A percentile compares a stretch with the other conserved stretches of the same genome.
These are phyloP conservation scores for Erysimum cheiri DNA, from an alignment of 441 rosid species.

Conservation along the genomic window DNA sequence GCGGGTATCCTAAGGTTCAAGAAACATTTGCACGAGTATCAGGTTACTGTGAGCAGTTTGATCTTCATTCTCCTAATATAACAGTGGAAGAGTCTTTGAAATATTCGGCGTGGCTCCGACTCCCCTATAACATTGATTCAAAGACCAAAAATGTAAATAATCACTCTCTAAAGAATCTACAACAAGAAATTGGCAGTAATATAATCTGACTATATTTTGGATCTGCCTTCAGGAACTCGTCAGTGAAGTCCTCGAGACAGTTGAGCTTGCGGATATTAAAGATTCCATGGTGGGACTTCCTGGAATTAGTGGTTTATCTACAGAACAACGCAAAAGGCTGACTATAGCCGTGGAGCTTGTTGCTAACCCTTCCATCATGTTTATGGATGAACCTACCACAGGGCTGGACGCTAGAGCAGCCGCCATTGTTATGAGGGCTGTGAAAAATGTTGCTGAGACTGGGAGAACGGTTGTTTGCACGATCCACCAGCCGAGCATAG, in stretches of 20 bases:
- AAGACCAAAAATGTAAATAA: conserved; percentile 51
- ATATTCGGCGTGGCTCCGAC: conserved; percentile 69
- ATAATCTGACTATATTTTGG: conserved; percentile 11
- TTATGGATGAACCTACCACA: conserved; percentile 69
- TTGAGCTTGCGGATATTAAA: conserved; percentile 53
- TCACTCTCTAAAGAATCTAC: conserved; percentile 11
- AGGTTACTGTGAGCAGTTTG: conserved; percentile 79
- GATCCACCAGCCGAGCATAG: conserved; percentile 68
- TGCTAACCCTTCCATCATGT: conserved; percentile 62
- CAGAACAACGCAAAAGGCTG: conserved; percentile 65
- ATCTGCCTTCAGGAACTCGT: conserved; percentile 51
- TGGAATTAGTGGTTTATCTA: conserved; percentile 56
- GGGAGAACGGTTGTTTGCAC: conserved; percentile 67
- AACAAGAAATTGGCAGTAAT: neutral
- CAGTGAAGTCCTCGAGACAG: conserved; percentile 55
- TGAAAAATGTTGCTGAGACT: conserved; percentile 56
- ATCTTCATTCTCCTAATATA: conserved; percentile 66
- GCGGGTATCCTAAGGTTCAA: conserved; percentile 72
- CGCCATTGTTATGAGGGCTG: conserved; percentile 66
- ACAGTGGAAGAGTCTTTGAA: conserved; percentile 66
- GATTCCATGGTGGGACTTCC: conserved; percentile 56
- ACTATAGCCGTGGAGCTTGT: conserved; percentile 71
- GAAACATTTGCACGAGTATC: conserved; percentile 72
- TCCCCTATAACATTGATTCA: conserved; percentile 53
- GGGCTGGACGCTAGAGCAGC: conserved; percentile 71